Percentiles rank a stretch among this genome's conserved stretches.
These are phyloP conservation scores for Leccinum broughii DNA, from an alignment of 768 basidiomycete genomes.

Conservation along the genomic window DNA sequence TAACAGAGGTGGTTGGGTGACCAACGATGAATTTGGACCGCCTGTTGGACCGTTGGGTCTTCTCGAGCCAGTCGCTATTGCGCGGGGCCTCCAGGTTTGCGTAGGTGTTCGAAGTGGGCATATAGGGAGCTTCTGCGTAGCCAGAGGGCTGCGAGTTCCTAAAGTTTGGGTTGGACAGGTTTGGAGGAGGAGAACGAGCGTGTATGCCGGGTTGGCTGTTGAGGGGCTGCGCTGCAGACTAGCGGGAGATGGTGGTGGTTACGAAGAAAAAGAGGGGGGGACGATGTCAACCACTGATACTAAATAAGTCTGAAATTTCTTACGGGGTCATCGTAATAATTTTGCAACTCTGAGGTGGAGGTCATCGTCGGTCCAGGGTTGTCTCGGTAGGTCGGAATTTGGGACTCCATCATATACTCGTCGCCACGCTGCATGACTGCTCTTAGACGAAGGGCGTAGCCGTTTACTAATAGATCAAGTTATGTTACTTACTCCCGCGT, in stretches of 20 bases:
- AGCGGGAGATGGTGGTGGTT: background rate
- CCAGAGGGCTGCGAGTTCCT: slow-evolving; percentile 25
- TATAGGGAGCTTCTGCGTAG: slow-evolving; percentile 28
- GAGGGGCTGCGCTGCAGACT: slow-evolving; percentile 34
- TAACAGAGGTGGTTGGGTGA: slow-evolving; percentile 12
- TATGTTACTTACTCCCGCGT: background rate
- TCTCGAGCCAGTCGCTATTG: slow-evolving; percentile 44
- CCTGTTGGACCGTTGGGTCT: slow-evolving; percentile 31
- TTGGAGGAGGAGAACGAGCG: slow-evolving; percentile 36
- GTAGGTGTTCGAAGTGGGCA: slow-evolving; percentile 30
- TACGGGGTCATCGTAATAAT: slow-evolving; percentile 32
- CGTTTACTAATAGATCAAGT: background rate
- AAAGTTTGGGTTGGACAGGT: slow-evolving; percentile 25
- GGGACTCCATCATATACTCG: slow-evolving; percentile 27
- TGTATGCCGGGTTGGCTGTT: slow-evolving; percentile 36
- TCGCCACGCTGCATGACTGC: slow-evolving; percentile 22
- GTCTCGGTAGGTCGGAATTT: slow-evolving; percentile 27
- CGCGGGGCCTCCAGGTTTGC: slow-evolving; percentile 33
- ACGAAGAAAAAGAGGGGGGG: background rate
- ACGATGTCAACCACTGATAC: slow-evolving; percentile 4
- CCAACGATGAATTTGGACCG: slow-evolving; percentile 62
- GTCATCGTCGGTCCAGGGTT: slow-evolving; percentile 2
- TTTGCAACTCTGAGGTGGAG: slow-evolving; percentile 28
- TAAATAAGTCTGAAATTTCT: slow-evolving; percentile 3
- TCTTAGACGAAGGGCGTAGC: background rate